Evolutionary conservation across 2,329 filamentous ascomycete species (phyloP), one percentile per base, ranked within the genome.

Genomic region (Pezicula neosporulosa): DNA sequence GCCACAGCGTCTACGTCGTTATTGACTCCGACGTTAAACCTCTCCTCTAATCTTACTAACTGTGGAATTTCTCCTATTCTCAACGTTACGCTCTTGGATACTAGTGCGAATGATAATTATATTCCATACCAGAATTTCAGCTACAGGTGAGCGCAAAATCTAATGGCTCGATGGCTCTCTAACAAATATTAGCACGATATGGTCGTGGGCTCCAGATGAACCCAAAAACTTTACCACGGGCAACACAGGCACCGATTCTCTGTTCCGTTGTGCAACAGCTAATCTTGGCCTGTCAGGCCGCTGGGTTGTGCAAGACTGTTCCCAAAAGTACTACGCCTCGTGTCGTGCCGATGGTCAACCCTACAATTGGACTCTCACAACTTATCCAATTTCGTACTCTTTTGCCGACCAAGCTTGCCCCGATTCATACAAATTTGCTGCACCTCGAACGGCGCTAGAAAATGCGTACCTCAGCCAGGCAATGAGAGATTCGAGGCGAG

Each of bases 21-120:
- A 27, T 54, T 71, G 47, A 55, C 35, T 2, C 57, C 66, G 15
- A 49, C 75, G 21, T 66, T 71, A 1, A 58, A 63, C 15, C 57
- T 70, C 6, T 59, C 71, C 10, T 59, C 64, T 4, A 70, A 71
- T 21, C 56, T 75, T 2, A 80, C 77, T 4, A 66, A 70, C 9
- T 87, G 85, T 60, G 85, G 84, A 15, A 75, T 86, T 38, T 82
- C 81, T 1, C 76, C 82, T 0, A 66, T 80, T 3, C 70, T 87
- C 8, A 86, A 86, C 60, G 61, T 64, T 19, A 81, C 81, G 1
- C 68, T 86, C 2, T 70, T 74, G 41, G 72, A 73, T 51, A 56
- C 63, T 18, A 81, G 79, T 9, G 81, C 82, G 8, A 72, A 77
- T 52, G 58, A 66, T 42, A 68, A 77, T 51, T 63, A 72, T 28